Conservation (phyloP, 805 yeast species). For the Vanderwaltozyma polyspora region DNA sequence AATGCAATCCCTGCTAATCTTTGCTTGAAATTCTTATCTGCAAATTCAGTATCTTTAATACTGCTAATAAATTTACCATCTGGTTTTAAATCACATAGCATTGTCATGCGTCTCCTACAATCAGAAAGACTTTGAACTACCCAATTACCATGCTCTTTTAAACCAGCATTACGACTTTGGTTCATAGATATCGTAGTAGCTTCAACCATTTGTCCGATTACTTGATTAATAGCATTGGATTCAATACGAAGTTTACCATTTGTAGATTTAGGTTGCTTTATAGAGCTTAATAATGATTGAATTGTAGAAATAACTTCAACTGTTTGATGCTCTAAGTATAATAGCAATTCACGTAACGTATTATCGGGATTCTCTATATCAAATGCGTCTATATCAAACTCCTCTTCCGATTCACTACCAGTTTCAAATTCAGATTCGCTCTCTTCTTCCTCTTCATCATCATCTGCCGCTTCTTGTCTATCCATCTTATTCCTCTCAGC, state of each 20-base stretch:
- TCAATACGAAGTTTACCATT: constrained; percentile 63
- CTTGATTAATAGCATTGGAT: constrained; percentile 62
- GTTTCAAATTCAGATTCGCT: constrained; percentile 11
- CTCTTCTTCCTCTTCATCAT: constrained; percentile 1
- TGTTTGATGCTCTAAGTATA: constrained; percentile 87
- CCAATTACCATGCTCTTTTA: constrained; percentile 86
- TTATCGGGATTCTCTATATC: constrained; percentile 83
- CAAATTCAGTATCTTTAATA: constrained; percentile 47
- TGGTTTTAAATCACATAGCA: constrained; percentile 38
- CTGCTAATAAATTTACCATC: constrained; percentile 26
- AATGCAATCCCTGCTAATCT: constrained; percentile 92
- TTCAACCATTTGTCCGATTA: constrained; percentile 78
- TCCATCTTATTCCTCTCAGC: not conserved
- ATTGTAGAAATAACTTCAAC: constrained; percentile 84
- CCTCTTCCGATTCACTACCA: constrained; percentile 10
- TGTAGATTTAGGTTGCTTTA: constrained; percentile 65
- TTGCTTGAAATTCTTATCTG: constrained; percentile 84
- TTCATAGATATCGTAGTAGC: constrained; percentile 83
- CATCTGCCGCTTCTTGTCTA: not conserved
- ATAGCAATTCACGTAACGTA: constrained; percentile 70
- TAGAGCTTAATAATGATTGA: constrained; percentile 66
- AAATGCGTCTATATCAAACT: constrained; percentile 63
- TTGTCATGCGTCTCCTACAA: constrained; percentile 73
- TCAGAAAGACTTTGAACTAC: constrained; percentile 79
- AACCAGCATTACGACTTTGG: constrained; percentile 72